A percentile compares a stretch with the other conserved stretches of the same genome.
Conservation (phyloP, 2,329 filamentous ascomycete genomes). For the Phoma sp. region DNA sequence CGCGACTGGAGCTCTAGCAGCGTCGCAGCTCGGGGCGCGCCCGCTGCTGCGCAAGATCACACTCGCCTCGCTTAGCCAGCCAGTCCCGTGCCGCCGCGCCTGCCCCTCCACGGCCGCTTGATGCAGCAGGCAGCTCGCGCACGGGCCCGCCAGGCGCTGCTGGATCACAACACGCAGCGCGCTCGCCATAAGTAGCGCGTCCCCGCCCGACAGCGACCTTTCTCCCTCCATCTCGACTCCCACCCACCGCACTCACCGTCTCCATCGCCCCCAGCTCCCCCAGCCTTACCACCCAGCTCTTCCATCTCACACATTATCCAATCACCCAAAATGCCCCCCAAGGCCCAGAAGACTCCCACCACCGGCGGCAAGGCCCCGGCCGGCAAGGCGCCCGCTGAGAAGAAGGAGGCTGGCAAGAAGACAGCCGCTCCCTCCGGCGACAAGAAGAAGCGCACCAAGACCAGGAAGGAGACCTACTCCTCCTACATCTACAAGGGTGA, state of each 20-base stretch:
- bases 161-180: constrained; percentile 52
- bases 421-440: constrained; percentile 89
- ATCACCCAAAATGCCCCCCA: constrained; percentile 83
- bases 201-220: constrained; percentile 51
- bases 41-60: constrained; percentile 35
- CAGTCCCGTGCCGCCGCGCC: constrained; percentile 20
- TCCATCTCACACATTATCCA: constrained; percentile 16
- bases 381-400: constrained; percentile 85
- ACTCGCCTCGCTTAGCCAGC: constrained; percentile 28
- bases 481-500: constrained; percentile 99
- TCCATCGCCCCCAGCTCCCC: constrained; percentile 28
- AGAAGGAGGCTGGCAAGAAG: constrained; percentile 99
- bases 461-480: constrained; percentile 99
- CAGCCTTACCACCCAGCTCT: constrained; percentile 26
- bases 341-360: constrained; percentile 98
- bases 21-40: constrained; percentile 21
- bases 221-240: constrained; percentile 52
- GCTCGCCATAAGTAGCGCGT: constrained; percentile 52
- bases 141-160: constrained; percentile 42
- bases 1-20: constrained; percentile 32
- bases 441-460: constrained; percentile 99
- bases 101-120: constrained; percentile 27
- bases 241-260: constrained; percentile 33
- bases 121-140: constrained; percentile 23
- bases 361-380: constrained; percentile 90